phyloP scores from a whole-genome alignment of 2,329 filamentous ascomycete species.

The Arachnopeziza araneosa region DNA sequence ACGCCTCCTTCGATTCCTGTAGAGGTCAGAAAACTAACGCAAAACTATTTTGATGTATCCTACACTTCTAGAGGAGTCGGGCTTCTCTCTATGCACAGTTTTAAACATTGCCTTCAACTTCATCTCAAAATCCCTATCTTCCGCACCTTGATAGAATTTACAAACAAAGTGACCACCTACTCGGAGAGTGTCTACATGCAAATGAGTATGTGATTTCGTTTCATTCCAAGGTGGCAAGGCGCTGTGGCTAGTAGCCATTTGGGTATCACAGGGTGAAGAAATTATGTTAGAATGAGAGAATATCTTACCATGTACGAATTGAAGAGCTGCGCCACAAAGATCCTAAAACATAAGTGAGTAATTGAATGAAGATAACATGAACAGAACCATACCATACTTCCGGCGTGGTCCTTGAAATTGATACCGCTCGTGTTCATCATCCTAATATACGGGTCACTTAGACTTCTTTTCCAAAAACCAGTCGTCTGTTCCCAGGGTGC shows the following conservation, averaged over 20 bases:
- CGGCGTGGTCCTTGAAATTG: constrained; percentile 78
- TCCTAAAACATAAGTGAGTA: constrained; percentile 51
- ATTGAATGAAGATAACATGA: not conserved
- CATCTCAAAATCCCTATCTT: constrained; percentile 75
- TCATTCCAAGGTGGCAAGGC: too few relatives aligned
- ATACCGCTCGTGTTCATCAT: constrained; percentile 99
- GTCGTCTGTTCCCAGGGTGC: constrained; percentile 83
- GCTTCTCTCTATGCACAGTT: constrained; percentile 82
- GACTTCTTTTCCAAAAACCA: constrained; percentile 76
- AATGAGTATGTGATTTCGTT: too few relatives aligned
- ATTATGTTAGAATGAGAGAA: too few relatives aligned
- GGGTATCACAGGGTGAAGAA: too few relatives aligned
- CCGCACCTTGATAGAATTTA: constrained; percentile 92
- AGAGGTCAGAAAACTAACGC: not conserved
- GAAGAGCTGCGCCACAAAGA: constrained; percentile 78
- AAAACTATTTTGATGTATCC: constrained; percentile 28
- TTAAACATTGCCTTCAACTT: constrained; percentile 71
- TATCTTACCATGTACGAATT: constrained; percentile 66
- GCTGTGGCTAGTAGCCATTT: too few relatives aligned
- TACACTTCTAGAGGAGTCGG: constrained; percentile 82
- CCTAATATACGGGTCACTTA: constrained; percentile 96
- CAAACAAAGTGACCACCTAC: constrained; percentile 86
- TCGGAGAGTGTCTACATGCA: constrained; percentile 52
- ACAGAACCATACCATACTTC: constrained; percentile 78
- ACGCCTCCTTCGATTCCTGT: constrained; percentile 79